phyloP scores from a whole-genome alignment of 345 rosid species.

The Stellera chamaejasme region DNA sequence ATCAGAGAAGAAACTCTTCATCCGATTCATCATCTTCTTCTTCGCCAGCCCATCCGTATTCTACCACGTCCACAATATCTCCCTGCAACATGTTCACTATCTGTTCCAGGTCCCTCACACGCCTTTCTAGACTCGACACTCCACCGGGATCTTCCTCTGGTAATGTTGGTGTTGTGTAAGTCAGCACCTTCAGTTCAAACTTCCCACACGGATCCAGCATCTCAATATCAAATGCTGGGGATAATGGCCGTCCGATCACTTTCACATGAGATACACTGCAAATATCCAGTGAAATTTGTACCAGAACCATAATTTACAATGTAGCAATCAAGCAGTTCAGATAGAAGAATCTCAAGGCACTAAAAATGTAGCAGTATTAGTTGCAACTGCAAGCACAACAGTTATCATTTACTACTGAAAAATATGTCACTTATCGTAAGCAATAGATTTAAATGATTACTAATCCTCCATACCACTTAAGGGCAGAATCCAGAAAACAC shows the following conservation, averaged over 20 bases:
- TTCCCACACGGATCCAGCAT: slow-evolving; percentile 37
- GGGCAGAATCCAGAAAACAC: no score
- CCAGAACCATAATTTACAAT: no score
- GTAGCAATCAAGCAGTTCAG: no score
- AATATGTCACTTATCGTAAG: no score
- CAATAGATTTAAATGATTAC: no score
- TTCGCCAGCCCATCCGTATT: slow-evolving; percentile 27
- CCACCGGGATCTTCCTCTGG: slow-evolving; percentile 10
- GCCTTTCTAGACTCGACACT: slow-evolving; percentile 15
- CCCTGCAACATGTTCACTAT: slow-evolving; percentile 38
- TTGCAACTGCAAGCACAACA: no score
- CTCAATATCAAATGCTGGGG: slow-evolving; percentile 37
- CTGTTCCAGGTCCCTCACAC: slow-evolving; percentile 35
- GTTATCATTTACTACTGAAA: no score
- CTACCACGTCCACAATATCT: slow-evolving; percentile 26
- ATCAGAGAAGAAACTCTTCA: slow-evolving; percentile 19
- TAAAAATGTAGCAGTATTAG: no score
- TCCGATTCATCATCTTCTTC: slow-evolving; percentile 45
- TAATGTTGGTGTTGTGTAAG: slow-evolving; percentile 27
- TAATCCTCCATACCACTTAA: no score
- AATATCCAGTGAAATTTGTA: neutral
- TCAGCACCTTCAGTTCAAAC: slow-evolving; percentile 39
- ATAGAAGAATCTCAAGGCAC: no score
- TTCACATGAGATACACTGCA: slow-evolving; percentile 73
- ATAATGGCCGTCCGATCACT: slow-evolving; percentile 54